Evolutionary conservation across 208 protist species (phyloP), one percentile per base, ranked within the genome.

Genomic region (Leishmania guyanensis): DNA sequence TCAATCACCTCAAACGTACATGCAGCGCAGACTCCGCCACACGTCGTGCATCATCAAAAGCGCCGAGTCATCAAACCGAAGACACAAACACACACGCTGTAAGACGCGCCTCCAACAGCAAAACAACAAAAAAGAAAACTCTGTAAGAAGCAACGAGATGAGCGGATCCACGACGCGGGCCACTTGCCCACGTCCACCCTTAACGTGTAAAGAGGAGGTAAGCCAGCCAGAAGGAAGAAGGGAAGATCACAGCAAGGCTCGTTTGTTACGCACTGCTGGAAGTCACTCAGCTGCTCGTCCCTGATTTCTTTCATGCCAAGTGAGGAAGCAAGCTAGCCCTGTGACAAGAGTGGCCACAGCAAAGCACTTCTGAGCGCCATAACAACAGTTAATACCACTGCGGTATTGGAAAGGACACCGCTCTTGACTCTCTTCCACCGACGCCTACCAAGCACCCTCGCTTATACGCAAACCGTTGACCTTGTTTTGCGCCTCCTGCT

Each of bases 391-490:
- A 9, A 39, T 48, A 39, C 16, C 3, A 71, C 66, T n/a, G 39
- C 58, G 26, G 53, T 20, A 14, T 1, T 10, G 39, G 48, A 22
- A 26, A 33, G 33, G n/a, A 26, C 22, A 46, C 20, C 14, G 33
- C 22, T 39, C 2, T 36, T 29, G 22, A 60, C 72, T 5, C 22
- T 48, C 5, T 9, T 43, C 14, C 46, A 5, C 54, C 16, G 64
- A 6, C 79, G 77, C 87, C 26, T 53, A 89, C 72, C 78, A 88
- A 26, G 76, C 51, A 12, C 48, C 65, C 14, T 46, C 65, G 77
- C 83, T 93, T 56, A 94, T 26, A 51, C 83, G 83, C 16, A 92
- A 65, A 72, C 88, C 89, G 54, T 90, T 84, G 65, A 86, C 90
- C 70, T 48, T 22, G 33, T 85, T 85, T 17, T 92, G 77, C 26